Base-by-base conservation (phyloP, 148 eudicot genomes). In the Fagopyrum esculentum region DNA sequence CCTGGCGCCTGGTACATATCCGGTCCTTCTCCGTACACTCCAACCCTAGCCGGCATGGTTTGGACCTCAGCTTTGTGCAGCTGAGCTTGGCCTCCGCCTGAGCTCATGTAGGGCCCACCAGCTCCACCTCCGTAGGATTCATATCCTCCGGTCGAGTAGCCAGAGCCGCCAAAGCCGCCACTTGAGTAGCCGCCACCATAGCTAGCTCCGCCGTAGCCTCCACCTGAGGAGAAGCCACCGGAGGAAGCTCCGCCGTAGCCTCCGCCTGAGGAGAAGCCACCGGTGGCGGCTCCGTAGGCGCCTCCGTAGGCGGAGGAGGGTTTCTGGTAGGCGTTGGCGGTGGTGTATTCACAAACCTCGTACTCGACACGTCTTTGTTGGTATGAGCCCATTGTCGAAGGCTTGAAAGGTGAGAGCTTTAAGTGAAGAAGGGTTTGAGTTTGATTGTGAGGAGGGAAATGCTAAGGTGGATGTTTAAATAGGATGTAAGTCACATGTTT, bases 301-400 rank as follows among this genome's bases (percentile, higher is more conserved):
- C 15, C 1, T 0, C 70, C 70, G 17, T 13, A 35, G 19, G 71
- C 35, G 47, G 71, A 45, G 8, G 35, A 26, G 30, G 63, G 26
- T 56, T 17, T 56, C 61, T 56, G 61, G 61, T 4, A 56, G 61
- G 22, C 68, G 30, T 9, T 45, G 46, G 5, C 11, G 71, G 3
- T 13, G 44, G 40, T 66, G 71, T 12, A 66, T 5, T 66, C 71
- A 40, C 71, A 46, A 17, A 66, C 71, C 43, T 66, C 71, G 46
- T 66, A 66, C 45, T 66, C 71, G 46, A 66, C 46, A 17, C 71
- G 71, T 66, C 71, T 43, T 46, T 66, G 71, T 17, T 66, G 71
- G 46, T 66, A 66, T n/a, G 71, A 66, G 30, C 68, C 35, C 71
- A 66, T 66, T 40, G 19, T 64, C 19, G 35, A 9, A 3, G 13